These are phyloP conservation scores for Serendipita sp. DNA, from an alignment of 768 basidiomycete species.

Conservation along the genomic window DNA sequence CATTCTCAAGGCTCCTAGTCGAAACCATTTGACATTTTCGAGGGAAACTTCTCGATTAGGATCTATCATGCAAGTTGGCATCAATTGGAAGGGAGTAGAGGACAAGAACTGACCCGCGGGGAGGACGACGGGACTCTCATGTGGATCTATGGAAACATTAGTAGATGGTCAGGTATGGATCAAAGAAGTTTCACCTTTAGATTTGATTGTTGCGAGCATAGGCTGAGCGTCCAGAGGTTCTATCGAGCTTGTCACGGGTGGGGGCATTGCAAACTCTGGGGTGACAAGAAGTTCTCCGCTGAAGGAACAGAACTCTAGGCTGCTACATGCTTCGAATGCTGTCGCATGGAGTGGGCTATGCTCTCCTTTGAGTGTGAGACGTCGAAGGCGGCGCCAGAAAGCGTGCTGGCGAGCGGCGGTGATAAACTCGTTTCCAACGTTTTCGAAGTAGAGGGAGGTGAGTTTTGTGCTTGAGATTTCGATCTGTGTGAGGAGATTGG, in stretches of 20 bases:
- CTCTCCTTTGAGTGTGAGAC: not conserved
- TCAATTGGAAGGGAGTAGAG: not conserved
- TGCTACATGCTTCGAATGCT: not conserved
- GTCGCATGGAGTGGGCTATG: not conserved
- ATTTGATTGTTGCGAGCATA: not conserved
- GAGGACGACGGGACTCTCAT: no score
- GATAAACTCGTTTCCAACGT: not conserved
- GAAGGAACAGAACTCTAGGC: not conserved
- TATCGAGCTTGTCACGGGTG: not conserved
- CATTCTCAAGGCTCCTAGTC: not conserved
- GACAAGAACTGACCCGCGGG: not conserved
- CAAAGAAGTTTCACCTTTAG: not conserved
- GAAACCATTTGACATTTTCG: not conserved
- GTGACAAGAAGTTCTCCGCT: not conserved
- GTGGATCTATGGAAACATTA: no score
- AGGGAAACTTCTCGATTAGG: not conserved
- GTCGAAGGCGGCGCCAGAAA: not conserved
- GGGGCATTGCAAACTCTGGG: not conserved
- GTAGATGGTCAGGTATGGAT: not conserved
- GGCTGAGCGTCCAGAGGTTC: not conserved
- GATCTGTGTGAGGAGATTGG: not conserved
- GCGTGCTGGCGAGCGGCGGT: not conserved
- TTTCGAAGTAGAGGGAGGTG: not conserved
- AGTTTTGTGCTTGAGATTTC: not conserved
- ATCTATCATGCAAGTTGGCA: not conserved